Base-by-base conservation (phyloP, 441 rosid genomes). In the Corymbia calophylla region DNA sequence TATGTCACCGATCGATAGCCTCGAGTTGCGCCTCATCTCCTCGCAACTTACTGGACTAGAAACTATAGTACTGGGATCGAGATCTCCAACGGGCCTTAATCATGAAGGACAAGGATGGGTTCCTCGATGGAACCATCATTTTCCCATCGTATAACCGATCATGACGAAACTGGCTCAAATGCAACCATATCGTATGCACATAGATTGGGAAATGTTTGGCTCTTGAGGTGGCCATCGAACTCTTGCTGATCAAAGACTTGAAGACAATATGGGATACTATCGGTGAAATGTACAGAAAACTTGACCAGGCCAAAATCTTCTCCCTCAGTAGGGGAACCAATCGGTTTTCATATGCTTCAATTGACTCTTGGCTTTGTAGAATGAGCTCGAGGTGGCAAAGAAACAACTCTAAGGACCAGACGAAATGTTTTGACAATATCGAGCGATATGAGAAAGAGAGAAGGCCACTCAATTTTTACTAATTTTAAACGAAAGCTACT, bases 1-100 rank as follows among this genome's bases (percentile, higher is more conserved):
- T 11, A 58, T 0, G 3, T 58, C 9, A 6, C 12, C 15, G 3
- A 6, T 1, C 5, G 27, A 27, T 0, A n/a, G 1, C n/a, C 31
- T 11, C 0, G 1, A 27, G n/a, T 27, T 60, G 66, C 7, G 0
- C 29, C 62, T 56, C 29, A 23, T 56, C 62, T 56, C 62, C 62
- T 23, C 16, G 29, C 13, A 56, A 23, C 6, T 9, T 11, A 4
- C 1, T 3, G 2, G 29, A 56, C 62, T 4, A 10, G 0, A 56
- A 56, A 56, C 9, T 56, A 56, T 0, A 9, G 6, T 27, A 56
- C 5, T 21, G 29, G 60, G 60, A 27, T 9, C 2, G 29, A 56
- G 60, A 56, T 27, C 23, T 21, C 12, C 5, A 0, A 8, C 3
- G 13, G 9, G 6, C 62, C 29, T 8, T 56, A 56, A 27, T 56